phyloP scores from a whole-genome alignment of 805 yeast species.

The Ogataea glucozyma region DNA sequence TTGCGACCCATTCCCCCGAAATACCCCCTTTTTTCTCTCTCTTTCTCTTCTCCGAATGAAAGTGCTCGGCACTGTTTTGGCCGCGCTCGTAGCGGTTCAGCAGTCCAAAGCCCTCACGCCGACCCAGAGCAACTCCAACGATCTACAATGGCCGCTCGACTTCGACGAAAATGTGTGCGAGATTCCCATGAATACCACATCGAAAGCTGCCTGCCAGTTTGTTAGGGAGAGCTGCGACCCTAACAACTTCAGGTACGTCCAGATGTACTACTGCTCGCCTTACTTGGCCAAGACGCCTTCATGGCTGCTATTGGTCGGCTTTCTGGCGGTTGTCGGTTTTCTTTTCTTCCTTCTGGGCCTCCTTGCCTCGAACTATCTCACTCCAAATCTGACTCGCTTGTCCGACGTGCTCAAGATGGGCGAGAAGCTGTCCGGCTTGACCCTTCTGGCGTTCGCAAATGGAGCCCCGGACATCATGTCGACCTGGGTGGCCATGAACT shows the following conservation, averaged over 20 bases:
- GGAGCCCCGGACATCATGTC: conserved; percentile 89
- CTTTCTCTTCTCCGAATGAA: too few species aligned
- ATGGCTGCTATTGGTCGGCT: conserved; percentile 9
- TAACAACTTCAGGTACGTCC: conserved; percentile 22
- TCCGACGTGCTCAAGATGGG: conserved; percentile 63
- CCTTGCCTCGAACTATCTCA: conserved; percentile 78
- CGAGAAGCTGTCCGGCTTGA: conserved; percentile 81
- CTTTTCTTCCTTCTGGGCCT: conserved; percentile 68
- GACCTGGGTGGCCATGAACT: conserved; percentile 77
- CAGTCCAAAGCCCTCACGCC: not conserved
- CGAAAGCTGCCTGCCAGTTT: conserved; percentile 21
- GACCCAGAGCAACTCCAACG: not conserved
- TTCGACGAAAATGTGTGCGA: conserved; percentile 4
- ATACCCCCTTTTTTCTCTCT: too few species aligned
- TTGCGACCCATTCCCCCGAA: too few species aligned
- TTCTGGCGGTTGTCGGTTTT: conserved; percentile 29
- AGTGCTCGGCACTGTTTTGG: too few species aligned
- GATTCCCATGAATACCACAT: conserved; percentile 13
- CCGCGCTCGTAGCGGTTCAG: too few species aligned
- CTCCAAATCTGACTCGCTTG: conserved; percentile 73
- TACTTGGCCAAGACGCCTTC: conserved; percentile 9
- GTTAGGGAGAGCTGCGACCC: conserved; percentile 24
- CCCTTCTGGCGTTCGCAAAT: conserved; percentile 87
- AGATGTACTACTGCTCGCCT: conserved; percentile 30
- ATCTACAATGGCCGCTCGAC: not conserved